Evolutionary conservation across 2,329 filamentous ascomycete genomes (phyloP).

Genomic region (Fusarium falciforme): DNA sequence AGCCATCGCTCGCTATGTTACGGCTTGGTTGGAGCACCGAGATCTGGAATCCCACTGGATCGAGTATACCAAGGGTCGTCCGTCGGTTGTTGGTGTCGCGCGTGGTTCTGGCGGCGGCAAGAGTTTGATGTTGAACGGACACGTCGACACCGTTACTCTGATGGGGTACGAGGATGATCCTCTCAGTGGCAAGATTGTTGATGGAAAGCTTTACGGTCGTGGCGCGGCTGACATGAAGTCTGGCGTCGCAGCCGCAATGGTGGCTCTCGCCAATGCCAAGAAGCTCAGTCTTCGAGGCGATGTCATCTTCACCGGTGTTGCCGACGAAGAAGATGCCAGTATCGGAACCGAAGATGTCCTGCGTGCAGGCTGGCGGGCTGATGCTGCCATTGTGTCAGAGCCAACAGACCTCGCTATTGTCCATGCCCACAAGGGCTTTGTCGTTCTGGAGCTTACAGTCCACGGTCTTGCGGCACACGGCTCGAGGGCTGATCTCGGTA

Average conservation of each 20-base stretch:
- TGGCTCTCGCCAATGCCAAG: conserved; percentile 54
- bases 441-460: conserved; percentile 57
- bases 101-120: conserved; percentile 60
- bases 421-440: conserved; percentile 63
- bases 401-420: conserved; percentile 57
- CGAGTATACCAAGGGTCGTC: conserved; percentile 58
- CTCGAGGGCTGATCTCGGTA: conserved; percentile 55
- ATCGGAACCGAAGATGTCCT: conserved; percentile 64
- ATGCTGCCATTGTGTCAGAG: conserved; percentile 62
- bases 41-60: conserved; percentile 63
- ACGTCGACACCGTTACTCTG: conserved; percentile 64
- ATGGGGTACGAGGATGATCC: conserved; percentile 59
- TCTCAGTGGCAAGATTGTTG: conserved; percentile 54
- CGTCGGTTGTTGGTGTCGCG: conserved; percentile 61
- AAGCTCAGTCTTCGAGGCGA: conserved; percentile 56
- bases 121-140: conserved; percentile 64
- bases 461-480: conserved; percentile 57
- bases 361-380: conserved; percentile 63
- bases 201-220: conserved; percentile 57
- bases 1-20: conserved; percentile 58
- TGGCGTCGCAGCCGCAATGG: conserved; percentile 60
- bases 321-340: conserved; percentile 64
- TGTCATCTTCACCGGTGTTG: conserved; percentile 64
- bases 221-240: conserved; percentile 65
- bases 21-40: conserved; percentile 63